Percentiles rank a stretch among this genome's conserved stretches.
Evolutionary conservation across 1,139 yeast species (phyloP).

Genomic region (Hansenula sp.): DNA sequence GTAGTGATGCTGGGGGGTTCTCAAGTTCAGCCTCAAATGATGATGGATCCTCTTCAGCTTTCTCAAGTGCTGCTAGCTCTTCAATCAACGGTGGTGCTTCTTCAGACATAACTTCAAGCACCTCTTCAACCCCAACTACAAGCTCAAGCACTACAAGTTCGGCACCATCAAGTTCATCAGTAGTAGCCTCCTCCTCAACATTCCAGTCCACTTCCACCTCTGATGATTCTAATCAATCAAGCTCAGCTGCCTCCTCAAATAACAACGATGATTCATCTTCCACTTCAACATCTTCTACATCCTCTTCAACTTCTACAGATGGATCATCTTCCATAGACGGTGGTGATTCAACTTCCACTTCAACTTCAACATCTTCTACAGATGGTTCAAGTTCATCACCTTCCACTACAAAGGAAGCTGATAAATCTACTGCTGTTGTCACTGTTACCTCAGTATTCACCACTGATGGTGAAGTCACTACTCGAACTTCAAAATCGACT

Average conservation of each 20-base stretch:
- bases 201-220: no score
- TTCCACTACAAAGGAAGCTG: conserved; percentile 8
- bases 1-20: no score
- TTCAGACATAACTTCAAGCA: background rate
- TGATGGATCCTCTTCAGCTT: background rate
- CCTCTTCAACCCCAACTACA: background rate
- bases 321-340: no score
- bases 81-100: background rate
- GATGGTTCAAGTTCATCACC: conserved; percentile 7
- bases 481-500: conserved; percentile 9
- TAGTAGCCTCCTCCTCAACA: background rate
- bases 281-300: conserved; percentile 2
- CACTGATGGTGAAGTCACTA: conserved; percentile 16
- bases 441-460: conserved; percentile 19
- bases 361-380: conserved; percentile 7
- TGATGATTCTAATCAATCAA: background rate
- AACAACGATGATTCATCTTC: background rate
- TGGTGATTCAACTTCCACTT: conserved; percentile 6
- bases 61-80: background rate
- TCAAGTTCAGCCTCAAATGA: background rate
- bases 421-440: conserved; percentile 8
- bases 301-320: conserved; percentile 3
- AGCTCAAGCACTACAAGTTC: background rate
- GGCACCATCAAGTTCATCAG: background rate
- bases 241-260: conserved; percentile 1